These are phyloP conservation scores for Trichoderma orchidacearum DNA, from an alignment of 495 filamentous ascomycete species.

Conservation along the genomic window DNA sequence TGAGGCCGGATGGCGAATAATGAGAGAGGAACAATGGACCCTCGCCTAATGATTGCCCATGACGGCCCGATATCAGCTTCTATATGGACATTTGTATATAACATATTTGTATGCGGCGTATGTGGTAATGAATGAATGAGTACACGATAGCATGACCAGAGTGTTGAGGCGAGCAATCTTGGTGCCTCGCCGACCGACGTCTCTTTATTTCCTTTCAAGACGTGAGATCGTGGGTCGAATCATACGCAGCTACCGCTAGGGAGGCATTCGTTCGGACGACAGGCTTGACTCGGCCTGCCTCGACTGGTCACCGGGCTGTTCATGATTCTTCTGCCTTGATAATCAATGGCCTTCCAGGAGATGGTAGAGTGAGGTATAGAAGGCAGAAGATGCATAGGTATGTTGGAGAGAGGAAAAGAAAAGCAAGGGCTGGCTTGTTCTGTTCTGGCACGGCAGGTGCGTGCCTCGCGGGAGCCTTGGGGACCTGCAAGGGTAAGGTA, in stretches of 20 bases:
- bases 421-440: not conserved
- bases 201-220: not conserved
- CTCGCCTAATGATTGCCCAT: not conserved
- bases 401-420: not conserved
- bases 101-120: not conserved
- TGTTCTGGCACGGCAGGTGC: not conserved
- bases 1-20: not conserved
- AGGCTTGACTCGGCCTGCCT: no score
- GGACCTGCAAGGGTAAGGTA: not conserved
- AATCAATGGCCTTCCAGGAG: no score
- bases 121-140: not conserved
- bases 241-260: no score
- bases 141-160: not conserved
- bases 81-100: not conserved
- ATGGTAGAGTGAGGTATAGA: no score
- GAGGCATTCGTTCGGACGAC: no score
- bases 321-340: no score
- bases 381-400: not conserved
- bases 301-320: no score
- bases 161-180: not conserved
- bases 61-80: not conserved
- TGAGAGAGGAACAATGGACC: not conserved
- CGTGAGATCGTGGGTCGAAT: no score
- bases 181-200: not conserved
- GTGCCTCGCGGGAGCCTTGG: not conserved